Percentiles rank a stretch among this genome's conserved stretches.
Evolutionary conservation across 805 yeast species (phyloP).

Genomic region (Citeromyces nyonsensis): DNA sequence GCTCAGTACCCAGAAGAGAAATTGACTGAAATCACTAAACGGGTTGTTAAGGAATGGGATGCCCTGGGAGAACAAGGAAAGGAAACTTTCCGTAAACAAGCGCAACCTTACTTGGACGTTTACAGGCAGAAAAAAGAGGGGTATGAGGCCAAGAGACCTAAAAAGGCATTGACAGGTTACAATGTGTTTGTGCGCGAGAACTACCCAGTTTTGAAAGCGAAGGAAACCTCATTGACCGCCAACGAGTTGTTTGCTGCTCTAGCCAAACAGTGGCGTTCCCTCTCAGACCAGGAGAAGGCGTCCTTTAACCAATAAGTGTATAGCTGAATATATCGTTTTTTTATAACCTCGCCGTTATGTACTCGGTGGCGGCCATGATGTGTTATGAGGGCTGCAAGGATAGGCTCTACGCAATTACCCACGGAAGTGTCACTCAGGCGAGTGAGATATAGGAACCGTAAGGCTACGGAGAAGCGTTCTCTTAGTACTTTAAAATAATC

Average conservation of each 20-base stretch:
- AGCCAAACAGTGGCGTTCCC: conserved; percentile 1
- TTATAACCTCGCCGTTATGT: too few species aligned
- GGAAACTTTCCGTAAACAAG: not conserved
- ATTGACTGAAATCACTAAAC: not conserved
- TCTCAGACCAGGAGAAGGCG: conserved; percentile 1
- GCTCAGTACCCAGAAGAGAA: not conserved
- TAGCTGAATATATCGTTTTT: not conserved
- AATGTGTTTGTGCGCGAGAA: not conserved
- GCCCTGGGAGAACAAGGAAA: not conserved
- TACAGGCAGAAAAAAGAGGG: not conserved
- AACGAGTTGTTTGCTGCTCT: too few species aligned
- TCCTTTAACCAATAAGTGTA: not conserved
- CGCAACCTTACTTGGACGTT: not conserved
- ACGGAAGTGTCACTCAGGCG: too few species aligned
- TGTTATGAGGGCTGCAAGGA: too few species aligned
- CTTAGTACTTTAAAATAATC: too few species aligned
- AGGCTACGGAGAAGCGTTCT: too few species aligned
- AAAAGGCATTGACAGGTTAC: not conserved
- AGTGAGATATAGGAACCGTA: too few species aligned
- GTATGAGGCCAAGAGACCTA: not conserved
- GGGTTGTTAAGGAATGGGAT: not conserved
- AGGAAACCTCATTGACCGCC: too few species aligned
- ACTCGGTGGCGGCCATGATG: too few species aligned
- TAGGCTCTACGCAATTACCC: too few species aligned
- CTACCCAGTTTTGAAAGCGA: not conserved